Base-by-base conservation (phyloP, 306 rosid genomes). In the Alnus rubra region DNA sequence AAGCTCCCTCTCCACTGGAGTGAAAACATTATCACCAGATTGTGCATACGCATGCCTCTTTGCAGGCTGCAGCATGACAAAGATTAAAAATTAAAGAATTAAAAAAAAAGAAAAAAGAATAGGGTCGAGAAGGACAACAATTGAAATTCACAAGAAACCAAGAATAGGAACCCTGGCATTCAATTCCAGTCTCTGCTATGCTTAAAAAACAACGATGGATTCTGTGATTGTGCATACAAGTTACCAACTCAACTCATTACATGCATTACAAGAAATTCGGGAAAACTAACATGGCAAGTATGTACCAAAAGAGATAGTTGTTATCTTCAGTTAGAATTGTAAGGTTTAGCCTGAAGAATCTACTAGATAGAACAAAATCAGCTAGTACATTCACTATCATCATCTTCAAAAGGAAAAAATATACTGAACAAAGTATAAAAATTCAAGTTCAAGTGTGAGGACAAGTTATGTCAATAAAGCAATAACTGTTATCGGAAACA, bases 1-100 rank as follows among this genome's bases (percentile, higher is more conserved):
- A 18, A 94, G 84, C 88, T 94, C 98, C 81, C 97, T 91, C 92
- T 94, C 98, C 74, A 89, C 91, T 0, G 98, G 97, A 70, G 88
- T 59, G 86, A 91, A 92, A 73, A 90, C 91, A 77, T 84, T 89
- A 81, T 89, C 88, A 14, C 90, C 98, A 87, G 82, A 74, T 76
- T 86, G 95, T 49, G 97, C 92, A 86, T 94, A 94, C 16, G 97
- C 94, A 9, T 88, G 87, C 79, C 93, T 89, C 87, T 92, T 92
- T 52, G 95, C 78, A 53, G 97, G 98, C 98, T 94, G 92, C 73
- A 86, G 69, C 64, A 87, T 42, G 80, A 23, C 18, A 62, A 75
- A 19, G 6, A 45, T 51, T 31, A 19, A 53, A 60, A 71, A 58
- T 6, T 13, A 78, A 16, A 39, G 0, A 39, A 39, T 39, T 3